A percentile compares a stretch with the other conserved stretches of the same genome.
phyloP scores from a whole-genome alignment of 1,284 basidiomycete genomes.

The Pyrrhoderma noxium region DNA sequence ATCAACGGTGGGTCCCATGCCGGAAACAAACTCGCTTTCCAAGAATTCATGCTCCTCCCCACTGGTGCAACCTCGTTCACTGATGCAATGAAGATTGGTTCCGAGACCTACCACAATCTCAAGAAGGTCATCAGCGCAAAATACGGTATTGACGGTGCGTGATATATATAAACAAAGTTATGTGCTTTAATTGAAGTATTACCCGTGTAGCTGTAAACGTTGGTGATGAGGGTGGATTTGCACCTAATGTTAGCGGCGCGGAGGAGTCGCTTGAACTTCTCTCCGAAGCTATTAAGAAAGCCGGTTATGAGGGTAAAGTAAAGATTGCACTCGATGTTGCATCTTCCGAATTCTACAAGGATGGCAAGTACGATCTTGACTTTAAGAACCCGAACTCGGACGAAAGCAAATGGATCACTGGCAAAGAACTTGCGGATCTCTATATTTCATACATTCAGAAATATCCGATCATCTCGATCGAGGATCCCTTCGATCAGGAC shows the following conservation, averaged over 20 bases:
- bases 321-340: conserved; percentile 99
- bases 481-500: conserved; percentile 99
- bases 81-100: conserved; percentile 97
- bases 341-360: conserved; percentile 99
- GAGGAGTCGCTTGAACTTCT: conserved; percentile 98
- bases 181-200: not conserved
- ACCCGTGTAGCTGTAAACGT: conserved; percentile 82
- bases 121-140: conserved; percentile 99
- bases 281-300: conserved; percentile 92
- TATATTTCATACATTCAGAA: conserved; percentile 85
- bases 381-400: conserved; percentile 99
- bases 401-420: conserved; percentile 91
- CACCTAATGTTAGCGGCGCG: conserved; percentile 94
- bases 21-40: conserved; percentile 98
- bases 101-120: conserved; percentile 96
- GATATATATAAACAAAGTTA: not conserved
- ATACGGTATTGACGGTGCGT: conserved; percentile 95
- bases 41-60: conserved; percentile 99
- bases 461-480: conserved; percentile 96
- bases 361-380: conserved; percentile 99
- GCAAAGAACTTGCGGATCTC: conserved; percentile 87
- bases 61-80: conserved; percentile 89
- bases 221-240: conserved; percentile 99
- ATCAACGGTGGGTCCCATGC: conserved; percentile 99
- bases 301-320: conserved; percentile 97